phyloP scores from a whole-genome alignment of 2,329 filamentous ascomycete species.

The Rhynchosporium secalis region DNA sequence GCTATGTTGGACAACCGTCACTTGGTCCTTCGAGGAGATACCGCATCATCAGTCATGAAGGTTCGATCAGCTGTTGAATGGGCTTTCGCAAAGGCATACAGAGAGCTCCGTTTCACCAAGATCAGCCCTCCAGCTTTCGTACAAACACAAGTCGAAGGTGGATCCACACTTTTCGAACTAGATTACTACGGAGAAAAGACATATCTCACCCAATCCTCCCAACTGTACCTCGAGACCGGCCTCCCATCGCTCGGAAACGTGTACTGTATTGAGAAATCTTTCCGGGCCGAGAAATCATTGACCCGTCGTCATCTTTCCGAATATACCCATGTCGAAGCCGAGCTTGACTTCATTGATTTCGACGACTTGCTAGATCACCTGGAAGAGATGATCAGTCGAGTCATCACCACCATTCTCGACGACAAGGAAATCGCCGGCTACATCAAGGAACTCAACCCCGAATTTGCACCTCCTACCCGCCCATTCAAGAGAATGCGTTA shows the following conservation, averaged over 20 bases:
- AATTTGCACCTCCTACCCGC: conserved; percentile 76
- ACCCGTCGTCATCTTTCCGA: conserved; percentile 93
- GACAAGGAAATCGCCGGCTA: conserved; percentile 71
- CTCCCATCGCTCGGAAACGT: conserved; percentile 89
- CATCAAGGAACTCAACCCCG: conserved; percentile 87
- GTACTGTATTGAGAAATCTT: conserved; percentile 98
- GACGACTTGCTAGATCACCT: conserved; percentile 84
- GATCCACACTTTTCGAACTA: conserved; percentile 62
- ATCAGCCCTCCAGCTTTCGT: conserved; percentile 75
- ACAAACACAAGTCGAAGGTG: conserved; percentile 78
- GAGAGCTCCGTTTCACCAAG: conserved; percentile 63
- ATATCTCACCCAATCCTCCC: conserved; percentile 94
- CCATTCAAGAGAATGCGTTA: conserved; percentile 97
- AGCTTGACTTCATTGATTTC: conserved; percentile 95
- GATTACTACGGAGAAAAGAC: conserved; percentile 76
- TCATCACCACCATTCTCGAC: conserved; percentile 68
- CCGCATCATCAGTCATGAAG: conserved; percentile 67
- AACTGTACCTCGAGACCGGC: conserved; percentile 95
- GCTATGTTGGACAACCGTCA: conserved; percentile 64
- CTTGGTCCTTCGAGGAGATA: conserved; percentile 68
- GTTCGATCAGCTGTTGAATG: conserved; percentile 67
- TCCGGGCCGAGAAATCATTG: conserved; percentile 94
- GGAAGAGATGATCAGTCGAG: conserved; percentile 68
- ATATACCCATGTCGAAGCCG: conserved; percentile 95
- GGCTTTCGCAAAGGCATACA: conserved; percentile 67